Evolutionary conservation across 2,329 filamentous ascomycete genomes (phyloP).

Genomic region (Penicillium sp.): DNA sequence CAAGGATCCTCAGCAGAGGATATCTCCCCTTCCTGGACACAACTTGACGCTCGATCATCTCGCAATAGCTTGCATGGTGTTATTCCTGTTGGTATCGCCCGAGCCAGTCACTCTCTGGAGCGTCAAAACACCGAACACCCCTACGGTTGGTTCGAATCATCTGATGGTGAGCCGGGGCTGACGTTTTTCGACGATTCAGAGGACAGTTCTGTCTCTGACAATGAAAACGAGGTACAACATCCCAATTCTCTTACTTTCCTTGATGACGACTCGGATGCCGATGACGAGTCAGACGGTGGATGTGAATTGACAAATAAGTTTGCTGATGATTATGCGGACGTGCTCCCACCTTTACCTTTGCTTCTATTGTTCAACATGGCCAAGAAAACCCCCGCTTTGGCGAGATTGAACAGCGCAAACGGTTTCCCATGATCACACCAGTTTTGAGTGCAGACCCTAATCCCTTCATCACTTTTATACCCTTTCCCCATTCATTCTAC

Average conservation of each 20-base stretch:
- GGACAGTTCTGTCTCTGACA: background rate
- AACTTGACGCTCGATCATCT: background rate
- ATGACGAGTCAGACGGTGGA: background rate
- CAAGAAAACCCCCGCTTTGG: too few relatives aligned
- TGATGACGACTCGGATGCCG: background rate
- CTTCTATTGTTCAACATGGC: background rate
- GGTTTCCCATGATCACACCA: too few relatives aligned
- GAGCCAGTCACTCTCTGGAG: background rate
- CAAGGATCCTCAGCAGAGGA: background rate
- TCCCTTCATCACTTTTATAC: too few relatives aligned
- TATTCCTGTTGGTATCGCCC: background rate
- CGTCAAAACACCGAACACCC: background rate
- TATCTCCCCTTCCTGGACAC: constrained; percentile 1
- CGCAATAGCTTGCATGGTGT: background rate
- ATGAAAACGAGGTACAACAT: background rate
- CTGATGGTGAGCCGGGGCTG: background rate
- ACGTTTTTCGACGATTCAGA: background rate
- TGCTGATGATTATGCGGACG: background rate
- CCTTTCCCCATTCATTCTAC: too few relatives aligned
- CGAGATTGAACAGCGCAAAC: too few relatives aligned
- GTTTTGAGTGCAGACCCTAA: too few relatives aligned
- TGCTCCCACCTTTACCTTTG: background rate
- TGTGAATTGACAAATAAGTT: background rate
- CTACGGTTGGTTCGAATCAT: background rate
- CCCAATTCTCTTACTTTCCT: background rate